Base-by-base conservation (phyloP, 1,284 basidiomycete species). In the Gymnopus androsaceus region DNA sequence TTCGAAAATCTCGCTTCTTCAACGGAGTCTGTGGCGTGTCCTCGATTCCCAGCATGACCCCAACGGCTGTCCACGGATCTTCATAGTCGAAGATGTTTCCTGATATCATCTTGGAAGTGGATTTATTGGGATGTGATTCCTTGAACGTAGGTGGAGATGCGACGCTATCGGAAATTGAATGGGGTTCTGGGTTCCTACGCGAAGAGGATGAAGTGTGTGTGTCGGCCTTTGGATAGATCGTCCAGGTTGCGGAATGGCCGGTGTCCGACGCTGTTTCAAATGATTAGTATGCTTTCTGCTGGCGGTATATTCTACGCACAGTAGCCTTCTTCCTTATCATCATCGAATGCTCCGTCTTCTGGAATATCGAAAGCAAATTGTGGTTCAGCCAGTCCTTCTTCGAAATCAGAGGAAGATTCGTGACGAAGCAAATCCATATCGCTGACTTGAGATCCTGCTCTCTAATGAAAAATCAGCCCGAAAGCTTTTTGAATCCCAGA, bases 1-100 rank as follows among this genome's bases (percentile, higher is more conserved):
- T 49, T 15, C 30, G 31, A 40, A 59, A 48, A 41, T 59, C 38
- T 31, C 57, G 40, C 25, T 45, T 47, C 50, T 44, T 55, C 30
- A 55, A 27, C 38, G 53, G 57, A 53, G 28, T 40, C 2, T 42
- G 6, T 5, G 42, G 31, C 28, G 46, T 21, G 6, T 47, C 38
- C 41, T 58, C 59, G 7, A 59, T 12, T 38, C 71, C 72, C 34
- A 77, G 69, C 40, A 77, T 71, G 8, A 69, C 65, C 7, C 76
- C 78, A 30, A 78, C 69, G 4, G 72, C 70, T 41, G 64, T 68
- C 78, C 78, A 80, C 2, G 78, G 77, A 61, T 79, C 72, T 45
- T 67, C 61, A 53, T 75, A 71, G 38, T 75, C 70, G 50, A 75
- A 78, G 6, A 78, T 61, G 51, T 68, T 73, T 41, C 12, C 40